Base-by-base conservation (phyloP, 75 land plant genomes). In the Picea sitchensis region DNA sequence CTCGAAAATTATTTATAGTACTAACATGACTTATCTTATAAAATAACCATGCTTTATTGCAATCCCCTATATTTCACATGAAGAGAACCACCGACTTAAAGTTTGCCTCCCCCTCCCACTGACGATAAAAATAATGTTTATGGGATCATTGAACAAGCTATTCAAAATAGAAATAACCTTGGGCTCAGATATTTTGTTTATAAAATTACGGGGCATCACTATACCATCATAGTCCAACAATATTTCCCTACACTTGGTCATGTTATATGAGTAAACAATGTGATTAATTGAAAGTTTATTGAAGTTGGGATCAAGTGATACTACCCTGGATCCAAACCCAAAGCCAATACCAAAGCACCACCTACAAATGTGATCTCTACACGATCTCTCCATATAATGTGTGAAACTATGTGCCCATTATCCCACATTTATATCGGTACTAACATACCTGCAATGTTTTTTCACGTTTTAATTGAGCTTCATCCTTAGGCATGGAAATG, bases 271-370 rank as follows among this genome's bases (percentile, higher is more conserved):
- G 26, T 86, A 88, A 58, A 85, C 90, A 78, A 92, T 84, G 59
- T 88, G 90, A 41, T 90, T 91, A 36, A 91, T 84, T 38, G 86
- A 76, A 54, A 92, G 87, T 84, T 88, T 92, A 79, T 87, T 80
- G 76, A 92, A 92, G 69, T 77, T 87, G 14, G 87, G 91, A 84
- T 87, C 94, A 61, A 92, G 83, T 41, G 92, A 89, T 51, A 92
- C 82, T 12, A 92, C 91, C 54, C 90, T 68, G 64, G 90, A 92
- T 30, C 85, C 87, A 58, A 92, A 83, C 26, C 94, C 94, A 82
- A 92, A 90, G 1, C 94, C 94, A 58, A 92, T 86, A 15, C 94
- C 94, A 87, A 88, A 92, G 76, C 90, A 90, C 58, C 90, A 84
- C 81, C 84, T 79, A 79, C 81, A 83, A 59, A 80, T 62, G 67